Base-by-base conservation (phyloP, 352 stramenopile species). In the Globisporangium okanoganense region DNA sequence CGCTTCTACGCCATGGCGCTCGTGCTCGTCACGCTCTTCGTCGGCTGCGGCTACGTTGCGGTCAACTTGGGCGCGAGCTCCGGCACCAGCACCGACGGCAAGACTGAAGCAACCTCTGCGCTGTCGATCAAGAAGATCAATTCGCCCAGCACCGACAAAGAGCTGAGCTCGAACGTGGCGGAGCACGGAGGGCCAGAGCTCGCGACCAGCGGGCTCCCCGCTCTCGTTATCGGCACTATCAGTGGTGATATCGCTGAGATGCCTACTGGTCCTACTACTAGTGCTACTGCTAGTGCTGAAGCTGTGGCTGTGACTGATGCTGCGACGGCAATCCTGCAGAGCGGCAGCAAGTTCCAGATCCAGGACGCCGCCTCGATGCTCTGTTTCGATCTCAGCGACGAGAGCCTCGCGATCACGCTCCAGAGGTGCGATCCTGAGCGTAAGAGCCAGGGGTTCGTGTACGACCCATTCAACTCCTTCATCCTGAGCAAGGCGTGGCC, bases 381-480 rank as follows among this genome's bases (percentile, higher is more conserved):
- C 7, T 65, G 59, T 31, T 43, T 65, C 6, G 59, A 53, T 16
- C 2, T 1, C 22, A 24, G 22, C 29, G 9, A 58, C 10, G 35
- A 35, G 38, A 40, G 25, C 5, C 16, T 5, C 0, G 14, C 48
- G 12, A 29, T 62, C n/a, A 25, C 5, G 12, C 54, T 62, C 33
- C 44, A 40, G 8, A 35, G 31, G 16, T 65, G 50, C 29, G 33
- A 55, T 14, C 12, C 38, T 0, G 27, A 27, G 25, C n/a, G 44
- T 7, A 12, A 29, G 29, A 60, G 16, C 24, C 59, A 58, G 7
- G 41, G 40, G 41, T 65, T 65, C 36, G 59, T 54, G 8, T 65
- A 60, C 22, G 59, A 65, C 3, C 59, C 59, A 22, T 36, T 50
- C 20, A 65, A 58, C 20, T 31, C 16, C 13, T 59, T 65, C 41